Conservation (phyloP, 768 basidiomycete genomes). For the Tephrocybe sp. region DNA sequence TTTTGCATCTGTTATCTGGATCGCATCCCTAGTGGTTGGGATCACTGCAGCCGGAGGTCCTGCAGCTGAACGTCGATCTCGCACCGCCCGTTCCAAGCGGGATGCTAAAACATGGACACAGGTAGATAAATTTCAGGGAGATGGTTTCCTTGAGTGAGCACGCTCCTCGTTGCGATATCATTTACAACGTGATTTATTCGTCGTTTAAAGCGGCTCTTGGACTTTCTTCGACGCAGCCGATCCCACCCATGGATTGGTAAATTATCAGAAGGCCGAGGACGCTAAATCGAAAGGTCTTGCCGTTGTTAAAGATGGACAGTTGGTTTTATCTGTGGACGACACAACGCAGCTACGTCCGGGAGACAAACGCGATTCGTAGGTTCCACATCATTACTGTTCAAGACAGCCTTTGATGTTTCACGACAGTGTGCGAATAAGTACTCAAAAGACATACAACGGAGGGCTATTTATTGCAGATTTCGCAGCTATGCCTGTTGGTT, state of each 20-base stretch:
- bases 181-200: background rate
- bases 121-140: conserved; percentile 37
- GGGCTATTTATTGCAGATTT: conserved; percentile 80
- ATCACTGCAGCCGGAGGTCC: conserved; percentile 7
- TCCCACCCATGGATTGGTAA: conserved; percentile 71
- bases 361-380: conserved; percentile 54
- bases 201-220: conserved; percentile 47
- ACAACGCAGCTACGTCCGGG: conserved; percentile 43
- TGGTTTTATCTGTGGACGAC: conserved; percentile 62
- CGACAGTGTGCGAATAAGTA: conserved; percentile 61
- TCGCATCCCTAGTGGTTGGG: background rate
- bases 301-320: conserved; percentile 51
- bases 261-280: conserved; percentile 46
- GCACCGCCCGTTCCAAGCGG: background rate
- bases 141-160: conserved; percentile 59
- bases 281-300: conserved; percentile 55
- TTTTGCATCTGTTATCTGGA: conserved; percentile 1
- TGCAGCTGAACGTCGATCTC: conserved; percentile 3
- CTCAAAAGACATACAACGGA: conserved; percentile 55
- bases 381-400: conserved; percentile 5
- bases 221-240: conserved; percentile 60
- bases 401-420: conserved; percentile 1
- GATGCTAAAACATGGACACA: conserved; percentile 23
- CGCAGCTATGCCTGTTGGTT: conserved; percentile 65
- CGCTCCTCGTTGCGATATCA: background rate